phyloP scores from a whole-genome alignment of 495 filamentous ascomycete species.

The Penicillium dipodomyicola region DNA sequence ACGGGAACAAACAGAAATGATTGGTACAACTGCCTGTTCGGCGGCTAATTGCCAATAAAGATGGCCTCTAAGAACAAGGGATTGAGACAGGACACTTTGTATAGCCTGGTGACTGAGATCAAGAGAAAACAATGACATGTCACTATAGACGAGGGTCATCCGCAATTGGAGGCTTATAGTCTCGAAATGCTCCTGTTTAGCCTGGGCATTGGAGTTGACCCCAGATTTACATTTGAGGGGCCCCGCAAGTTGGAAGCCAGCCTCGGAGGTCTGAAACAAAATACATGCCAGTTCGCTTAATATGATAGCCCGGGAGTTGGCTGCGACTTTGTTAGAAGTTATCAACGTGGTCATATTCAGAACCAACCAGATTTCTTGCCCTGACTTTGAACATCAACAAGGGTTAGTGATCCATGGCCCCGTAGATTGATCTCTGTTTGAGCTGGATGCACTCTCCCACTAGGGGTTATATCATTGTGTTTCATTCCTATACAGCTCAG shows the following conservation, averaged over 20 bases:
- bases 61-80: not conserved
- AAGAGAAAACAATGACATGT: not conserved
- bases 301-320: too few species aligned
- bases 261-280: constrained; percentile 7
- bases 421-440: not conserved
- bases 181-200: not conserved
- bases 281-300: not conserved
- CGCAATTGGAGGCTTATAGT: not conserved
- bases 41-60: not conserved
- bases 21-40: not conserved
- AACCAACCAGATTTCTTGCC: not conserved
- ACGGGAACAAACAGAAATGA: constrained; percentile 1
- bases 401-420: not conserved
- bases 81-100: not conserved
- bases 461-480: not conserved
- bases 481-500: not conserved
- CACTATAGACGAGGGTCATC: not conserved
- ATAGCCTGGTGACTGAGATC: not conserved
- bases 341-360: not conserved
- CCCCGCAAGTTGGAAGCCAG: not conserved
- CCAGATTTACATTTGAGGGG: constrained; percentile 4
- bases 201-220: not conserved
- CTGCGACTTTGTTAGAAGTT: not conserved
- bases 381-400: not conserved
- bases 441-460: not conserved